Evolutionary conservation across 805 yeast genomes (phyloP).

Genomic region (Metschnikowia cubensis): DNA sequence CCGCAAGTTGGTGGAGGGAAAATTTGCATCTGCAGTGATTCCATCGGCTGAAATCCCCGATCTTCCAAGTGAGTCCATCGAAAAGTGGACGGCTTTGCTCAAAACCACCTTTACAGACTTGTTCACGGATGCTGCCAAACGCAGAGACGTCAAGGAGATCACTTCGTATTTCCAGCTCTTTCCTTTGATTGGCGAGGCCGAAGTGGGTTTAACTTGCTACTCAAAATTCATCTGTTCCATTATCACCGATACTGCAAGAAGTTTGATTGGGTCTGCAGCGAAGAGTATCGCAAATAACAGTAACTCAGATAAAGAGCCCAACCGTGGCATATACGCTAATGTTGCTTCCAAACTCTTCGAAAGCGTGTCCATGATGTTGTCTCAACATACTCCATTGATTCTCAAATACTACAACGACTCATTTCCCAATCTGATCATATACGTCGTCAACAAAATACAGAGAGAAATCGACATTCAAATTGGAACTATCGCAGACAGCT

Average conservation of each 20-base stretch:
- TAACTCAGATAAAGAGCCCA: conserved; percentile 20
- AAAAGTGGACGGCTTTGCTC: conserved; percentile 56
- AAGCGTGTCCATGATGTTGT: conserved; percentile 75
- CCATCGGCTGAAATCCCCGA: conserved; percentile 88
- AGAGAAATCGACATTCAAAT: conserved; percentile 91
- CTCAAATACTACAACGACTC: conserved; percentile 52
- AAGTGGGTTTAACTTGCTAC: conserved; percentile 72
- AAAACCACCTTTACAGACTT: conserved; percentile 53
- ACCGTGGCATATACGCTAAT: conserved; percentile 53
- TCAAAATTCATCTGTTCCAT: conserved; percentile 83
- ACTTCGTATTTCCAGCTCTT: conserved; percentile 81
- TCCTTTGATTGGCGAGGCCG: conserved; percentile 75
- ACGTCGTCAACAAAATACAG: conserved; percentile 71
- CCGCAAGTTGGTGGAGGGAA: conserved; percentile 48
- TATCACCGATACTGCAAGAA: conserved; percentile 73
- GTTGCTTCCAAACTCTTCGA: conserved; percentile 71
- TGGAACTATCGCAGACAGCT: conserved; percentile 81
- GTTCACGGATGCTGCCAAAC: conserved; percentile 67
- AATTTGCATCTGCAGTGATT: conserved; percentile 73
- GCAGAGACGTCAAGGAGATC: conserved; percentile 61
- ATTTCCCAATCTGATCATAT: conserved; percentile 57
- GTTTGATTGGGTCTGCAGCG: conserved; percentile 45
- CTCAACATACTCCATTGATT: conserved; percentile 82
- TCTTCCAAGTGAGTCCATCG: conserved; percentile 55
- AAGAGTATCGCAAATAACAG: background rate